Percentiles rank a stretch among this genome's conserved stretches.
Evolutionary conservation across 495 filamentous ascomycete genomes (phyloP).

Genomic region (Umbilicaria muhlenbergii): DNA sequence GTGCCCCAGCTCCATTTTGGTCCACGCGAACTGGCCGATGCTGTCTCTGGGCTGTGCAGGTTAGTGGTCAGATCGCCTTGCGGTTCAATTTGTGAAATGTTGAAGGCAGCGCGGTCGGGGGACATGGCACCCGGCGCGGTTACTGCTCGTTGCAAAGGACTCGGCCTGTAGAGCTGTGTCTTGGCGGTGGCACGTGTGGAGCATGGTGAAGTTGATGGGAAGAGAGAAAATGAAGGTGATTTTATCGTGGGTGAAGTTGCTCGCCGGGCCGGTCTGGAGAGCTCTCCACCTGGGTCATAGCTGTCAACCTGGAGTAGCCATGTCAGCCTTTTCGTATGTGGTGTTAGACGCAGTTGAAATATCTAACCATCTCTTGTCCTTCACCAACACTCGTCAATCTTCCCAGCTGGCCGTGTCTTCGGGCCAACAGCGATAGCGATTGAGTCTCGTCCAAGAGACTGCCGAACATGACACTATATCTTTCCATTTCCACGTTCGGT

Average conservation of each 20-base stretch:
- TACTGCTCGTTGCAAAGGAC: conserved; percentile 39
- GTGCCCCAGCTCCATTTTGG: too few relatives aligned
- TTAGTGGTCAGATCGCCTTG: conserved; percentile 3
- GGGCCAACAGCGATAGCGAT: conserved; percentile 36
- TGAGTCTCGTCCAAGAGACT: conserved; percentile 42
- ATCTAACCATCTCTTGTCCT: too few relatives aligned
- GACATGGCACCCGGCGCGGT: conserved; percentile 39
- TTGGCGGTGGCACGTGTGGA: conserved; percentile 21
- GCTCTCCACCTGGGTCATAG: conserved; percentile 1
- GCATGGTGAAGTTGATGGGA: conserved; percentile 36
- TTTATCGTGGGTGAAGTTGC: conserved; percentile 33
- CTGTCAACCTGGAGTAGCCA: conserved; percentile 2
- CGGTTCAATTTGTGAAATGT: background rate
- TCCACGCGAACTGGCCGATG: too few relatives aligned
- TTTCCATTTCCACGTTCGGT: conserved; percentile 63
- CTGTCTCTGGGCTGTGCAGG: background rate
- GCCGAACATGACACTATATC: conserved; percentile 92
- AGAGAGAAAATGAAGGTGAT: conserved; percentile 48
- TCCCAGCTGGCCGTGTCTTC: conserved; percentile 54
- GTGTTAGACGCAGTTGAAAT: background rate
- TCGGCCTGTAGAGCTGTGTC: conserved; percentile 24
- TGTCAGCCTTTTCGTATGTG: too few relatives aligned
- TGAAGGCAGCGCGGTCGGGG: conserved; percentile 10
- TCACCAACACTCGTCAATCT: conserved; percentile 33
- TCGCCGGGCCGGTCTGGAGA: conserved; percentile 25